Conservation (phyloP, 495 filamentous ascomycete genomes). For the Bathelium albidoporum region DNA sequence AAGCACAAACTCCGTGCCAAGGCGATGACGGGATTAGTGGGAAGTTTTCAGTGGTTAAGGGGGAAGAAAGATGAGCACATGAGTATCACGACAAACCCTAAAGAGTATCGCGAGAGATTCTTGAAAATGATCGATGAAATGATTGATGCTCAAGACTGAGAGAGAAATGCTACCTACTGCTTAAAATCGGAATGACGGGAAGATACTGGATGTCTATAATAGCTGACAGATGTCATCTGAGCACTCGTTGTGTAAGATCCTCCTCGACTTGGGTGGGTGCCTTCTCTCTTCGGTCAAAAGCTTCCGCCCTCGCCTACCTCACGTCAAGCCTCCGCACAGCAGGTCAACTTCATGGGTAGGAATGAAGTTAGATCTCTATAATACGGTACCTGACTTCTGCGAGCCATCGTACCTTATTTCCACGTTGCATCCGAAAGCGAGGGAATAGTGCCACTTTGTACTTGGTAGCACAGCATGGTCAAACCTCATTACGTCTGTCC, state of each 20-base stretch:
- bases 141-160: slow-evolving; percentile 32
- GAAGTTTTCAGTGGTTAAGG: slow-evolving; percentile 46
- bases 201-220: no score
- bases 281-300: no score
- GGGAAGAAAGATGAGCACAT: slow-evolving; percentile 47
- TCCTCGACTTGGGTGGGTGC: no score
- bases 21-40: slow-evolving; percentile 51
- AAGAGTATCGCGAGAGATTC: slow-evolving; percentile 57
- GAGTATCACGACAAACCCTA: slow-evolving; percentile 57
- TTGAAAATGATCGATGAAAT: slow-evolving; percentile 48
- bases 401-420: background rate
- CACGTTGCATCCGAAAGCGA: background rate
- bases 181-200: no score
- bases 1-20: slow-evolving; percentile 53
- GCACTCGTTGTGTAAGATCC: no score
- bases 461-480: background rate
- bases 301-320: background rate
- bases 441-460: background rate
- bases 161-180: background rate
- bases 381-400: background rate
- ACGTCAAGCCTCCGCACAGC: no score
- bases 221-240: no score
- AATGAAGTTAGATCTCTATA: background rate
- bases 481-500: background rate
- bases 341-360: no score